Base-by-base conservation (phyloP, 2,329 filamentous ascomycete species). In the Sodiomyces alkalinus region DNA sequence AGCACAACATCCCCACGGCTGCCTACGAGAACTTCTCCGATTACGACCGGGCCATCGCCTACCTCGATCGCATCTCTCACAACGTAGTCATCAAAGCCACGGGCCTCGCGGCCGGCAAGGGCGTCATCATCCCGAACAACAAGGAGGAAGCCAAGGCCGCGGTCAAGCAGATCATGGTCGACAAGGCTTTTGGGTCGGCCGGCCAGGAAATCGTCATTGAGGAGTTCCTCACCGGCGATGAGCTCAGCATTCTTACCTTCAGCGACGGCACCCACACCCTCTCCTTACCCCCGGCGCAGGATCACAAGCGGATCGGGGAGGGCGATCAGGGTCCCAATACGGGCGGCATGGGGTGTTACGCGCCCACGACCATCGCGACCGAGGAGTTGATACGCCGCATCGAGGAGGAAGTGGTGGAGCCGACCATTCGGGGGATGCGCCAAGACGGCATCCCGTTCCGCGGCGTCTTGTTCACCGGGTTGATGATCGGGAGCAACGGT, bases 401-500 rank as follows among this genome's bases (percentile, higher is more conserved):
- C 27, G 64, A 80, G 35, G 50, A 53, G 24, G 62, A 61, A 5
- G 66, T 78, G 12, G 49, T 80, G 4, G 56, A 70, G 40, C 74
- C 74, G 2, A 78, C 72, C 25, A 36, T 38, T 17, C 18, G 20
- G n/a, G 36, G 36, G 33, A 87, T 96, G 82, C 69, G 76, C 43
- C 68, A 68, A 36, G 87, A 96, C 47, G 70, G 74, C 52, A 69
- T 71, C 22, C 68, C 65, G 8, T 78, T 79, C 47, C 57, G 64
- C 22, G 78, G 80, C 29, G 67, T 80, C 17, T 60, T 86, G 6
- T 85, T 85, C 52, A 85, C 79, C 1, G 86, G 83, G 6, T 55
- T 92, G 18, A 92, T 92, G 81, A 75, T 92, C 54, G 85, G 80
- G 11, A 67, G 72, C 38, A 50, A 60, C 22, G 82, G 83, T 1